Evolutionary conservation across 805 yeast species (phyloP), one percentile per base, ranked within the genome.

Genomic region (Citeromyces nyonsensis): DNA sequence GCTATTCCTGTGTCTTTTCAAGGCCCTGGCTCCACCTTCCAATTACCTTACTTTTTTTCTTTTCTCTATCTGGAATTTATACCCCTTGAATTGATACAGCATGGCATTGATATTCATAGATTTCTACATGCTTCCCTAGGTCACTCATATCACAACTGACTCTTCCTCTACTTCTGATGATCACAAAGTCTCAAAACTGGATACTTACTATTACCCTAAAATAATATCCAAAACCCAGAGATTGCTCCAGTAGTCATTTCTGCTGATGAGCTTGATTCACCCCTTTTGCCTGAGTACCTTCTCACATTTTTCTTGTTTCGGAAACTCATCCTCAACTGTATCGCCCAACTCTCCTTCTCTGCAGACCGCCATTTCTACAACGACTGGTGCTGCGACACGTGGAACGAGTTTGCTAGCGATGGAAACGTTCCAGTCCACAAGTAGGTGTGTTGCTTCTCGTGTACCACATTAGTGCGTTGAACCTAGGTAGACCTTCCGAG

Each of bases 351-450:
- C 26, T 76, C 94, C 10, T 48, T 65, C 33, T 93, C 76, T 55
- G 95, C 83, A 4, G 96, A 91, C 50, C 69, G 98, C 32, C 80
- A 80, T 41, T 91, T 91, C 52, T 91, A 93, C 3, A 81, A 84
- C 29, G 93, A 98, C 98, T 91, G 99, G 98, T 83, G 86, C 44
- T 81, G 93, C 38, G 72, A 78, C 12, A 79, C 83, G 28, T 91
- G 96, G 95, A 81, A 81, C 36, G 86, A 86, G 48, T 91, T 82
- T 51, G 78, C 95, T 8, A 64, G 96, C 40, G 73, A 80, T 39
- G 93, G 99, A 98, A 91, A 91, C 50, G 68, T 70, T 7, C 95
- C 97, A 0, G 97, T 91, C 14, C 95, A 91, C 51, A 69, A 73
- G 45, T 91, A 91, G 43, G 57, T 91, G 37, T 59, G 37, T 59